Conservation (phyloP, 2,329 filamentous ascomycete genomes). For the Sphaceloma murrayae region DNA sequence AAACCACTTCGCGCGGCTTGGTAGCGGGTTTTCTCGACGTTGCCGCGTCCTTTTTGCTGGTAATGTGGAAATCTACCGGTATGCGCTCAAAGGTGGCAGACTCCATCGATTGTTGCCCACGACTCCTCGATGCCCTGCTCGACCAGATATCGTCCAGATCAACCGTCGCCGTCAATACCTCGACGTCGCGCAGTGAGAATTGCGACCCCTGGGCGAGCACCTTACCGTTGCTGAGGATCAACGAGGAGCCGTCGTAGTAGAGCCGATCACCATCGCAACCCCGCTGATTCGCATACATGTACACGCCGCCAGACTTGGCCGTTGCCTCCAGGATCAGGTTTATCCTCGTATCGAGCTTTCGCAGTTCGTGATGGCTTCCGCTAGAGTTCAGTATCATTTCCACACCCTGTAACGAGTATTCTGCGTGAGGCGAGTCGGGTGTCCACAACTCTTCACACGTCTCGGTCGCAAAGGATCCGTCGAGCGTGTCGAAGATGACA, state of each 20-base stretch:
- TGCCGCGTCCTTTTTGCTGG: conserved; percentile 23
- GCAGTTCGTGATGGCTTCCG: conserved; percentile 57
- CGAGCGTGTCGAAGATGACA: conserved; percentile 50
- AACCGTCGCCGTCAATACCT: conserved; percentile 47
- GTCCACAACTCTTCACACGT: conserved; percentile 63
- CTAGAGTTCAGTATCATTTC: conserved; percentile 54
- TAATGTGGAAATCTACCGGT: conserved; percentile 38
- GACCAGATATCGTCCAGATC: conserved; percentile 60
- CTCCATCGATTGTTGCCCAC: conserved; percentile 49
- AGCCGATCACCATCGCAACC: conserved; percentile 51
- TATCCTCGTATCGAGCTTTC: conserved; percentile 54
- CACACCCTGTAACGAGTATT: conserved; percentile 57
- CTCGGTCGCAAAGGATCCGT: conserved; percentile 55
- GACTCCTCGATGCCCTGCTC: conserved; percentile 47
- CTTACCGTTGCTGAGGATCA: conserved; percentile 54
- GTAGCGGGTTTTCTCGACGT: conserved; percentile 38
- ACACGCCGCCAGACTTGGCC: conserved; percentile 50
- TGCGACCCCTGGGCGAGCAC: conserved; percentile 57
- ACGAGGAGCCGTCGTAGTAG: conserved; percentile 53
- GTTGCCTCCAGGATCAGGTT: conserved; percentile 59
- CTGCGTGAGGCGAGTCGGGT: conserved; percentile 47
- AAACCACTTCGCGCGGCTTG: conserved; percentile 39
- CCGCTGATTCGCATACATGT: conserved; percentile 54
- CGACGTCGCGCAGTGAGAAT: conserved; percentile 51
- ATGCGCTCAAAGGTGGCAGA: conserved; percentile 39